These are phyloP conservation scores for Podospora appendiculata DNA, from an alignment of 495 filamentous ascomycete species.

Conservation along the genomic window DNA sequence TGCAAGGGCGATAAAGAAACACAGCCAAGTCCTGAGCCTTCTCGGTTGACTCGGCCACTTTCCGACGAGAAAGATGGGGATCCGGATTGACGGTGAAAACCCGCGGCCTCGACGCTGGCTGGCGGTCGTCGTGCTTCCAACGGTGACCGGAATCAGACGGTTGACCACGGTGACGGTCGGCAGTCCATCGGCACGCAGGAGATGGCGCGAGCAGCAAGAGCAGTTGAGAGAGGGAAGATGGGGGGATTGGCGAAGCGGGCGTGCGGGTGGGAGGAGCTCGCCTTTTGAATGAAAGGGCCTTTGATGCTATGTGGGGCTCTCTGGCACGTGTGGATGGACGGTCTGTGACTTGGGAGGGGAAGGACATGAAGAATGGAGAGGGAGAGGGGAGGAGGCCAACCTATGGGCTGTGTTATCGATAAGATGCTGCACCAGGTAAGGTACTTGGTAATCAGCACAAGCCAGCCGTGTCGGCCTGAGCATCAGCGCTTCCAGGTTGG, in stretches of 20 bases:
- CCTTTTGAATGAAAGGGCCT: constrained; percentile 21
- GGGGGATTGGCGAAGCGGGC: constrained; percentile 4
- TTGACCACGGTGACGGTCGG: neutral
- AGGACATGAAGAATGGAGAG: neutral
- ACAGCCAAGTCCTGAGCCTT: no score
- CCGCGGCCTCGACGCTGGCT: no score
- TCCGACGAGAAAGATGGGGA: no score
- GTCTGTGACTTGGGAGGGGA: neutral
- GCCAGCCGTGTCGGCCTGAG: no score
- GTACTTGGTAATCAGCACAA: no score
- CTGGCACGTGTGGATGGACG: constrained; percentile 7
- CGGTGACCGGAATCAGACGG: neutral
- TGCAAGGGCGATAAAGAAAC: no score
- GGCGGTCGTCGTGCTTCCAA: no score
- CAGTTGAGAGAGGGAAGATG: constrained; percentile 4
- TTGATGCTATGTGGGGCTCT: constrained; percentile 9
- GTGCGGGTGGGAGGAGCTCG: constrained; percentile 13
- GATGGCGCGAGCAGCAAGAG: neutral
- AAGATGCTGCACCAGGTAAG: neutral
- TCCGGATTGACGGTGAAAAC: no score
- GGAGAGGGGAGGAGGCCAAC: no score
- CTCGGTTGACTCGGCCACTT: no score
- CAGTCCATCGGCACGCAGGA: neutral
- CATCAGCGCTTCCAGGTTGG: no score
- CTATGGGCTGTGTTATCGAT: neutral